Percentiles rank a stretch among this genome's conserved stretches.
phyloP scores from a whole-genome alignment of 768 basidiomycete genomes.

The Stropharia rugosoannulata region DNA sequence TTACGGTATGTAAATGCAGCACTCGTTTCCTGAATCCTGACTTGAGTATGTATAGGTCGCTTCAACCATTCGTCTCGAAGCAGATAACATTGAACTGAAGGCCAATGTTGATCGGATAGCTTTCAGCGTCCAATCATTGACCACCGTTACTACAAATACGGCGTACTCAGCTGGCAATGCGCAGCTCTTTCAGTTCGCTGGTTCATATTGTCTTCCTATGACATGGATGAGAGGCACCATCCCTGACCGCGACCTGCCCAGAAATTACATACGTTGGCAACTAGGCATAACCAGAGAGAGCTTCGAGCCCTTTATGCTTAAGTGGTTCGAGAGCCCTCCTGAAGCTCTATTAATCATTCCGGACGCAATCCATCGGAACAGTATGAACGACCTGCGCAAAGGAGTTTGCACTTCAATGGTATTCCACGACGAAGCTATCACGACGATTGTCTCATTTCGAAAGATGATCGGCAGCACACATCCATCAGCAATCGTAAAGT shows the following conservation, averaged over 20 bases:
- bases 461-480: no score
- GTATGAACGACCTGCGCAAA: no score
- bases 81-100: no score
- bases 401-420: no score
- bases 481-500: no score
- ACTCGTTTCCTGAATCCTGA: no score
- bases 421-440: no score
- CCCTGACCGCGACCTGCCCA: neutral
- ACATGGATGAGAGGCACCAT: neutral
- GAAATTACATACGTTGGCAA: neutral
- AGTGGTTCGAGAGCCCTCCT: neutral
- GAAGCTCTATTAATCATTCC: no score
- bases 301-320: neutral
- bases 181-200: neutral
- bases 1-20: neutral
- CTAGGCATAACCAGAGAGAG: neutral
- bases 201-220: neutral
- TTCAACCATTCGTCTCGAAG: neutral
- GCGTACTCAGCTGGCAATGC: no score
- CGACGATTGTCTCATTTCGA: no score
- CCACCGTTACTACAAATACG: neutral
- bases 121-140: neutral
- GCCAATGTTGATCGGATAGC: neutral
- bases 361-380: no score
- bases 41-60: neutral